phyloP scores from a whole-genome alignment of 1,139 yeast genomes.

The Kodamaea derodonti region DNA sequence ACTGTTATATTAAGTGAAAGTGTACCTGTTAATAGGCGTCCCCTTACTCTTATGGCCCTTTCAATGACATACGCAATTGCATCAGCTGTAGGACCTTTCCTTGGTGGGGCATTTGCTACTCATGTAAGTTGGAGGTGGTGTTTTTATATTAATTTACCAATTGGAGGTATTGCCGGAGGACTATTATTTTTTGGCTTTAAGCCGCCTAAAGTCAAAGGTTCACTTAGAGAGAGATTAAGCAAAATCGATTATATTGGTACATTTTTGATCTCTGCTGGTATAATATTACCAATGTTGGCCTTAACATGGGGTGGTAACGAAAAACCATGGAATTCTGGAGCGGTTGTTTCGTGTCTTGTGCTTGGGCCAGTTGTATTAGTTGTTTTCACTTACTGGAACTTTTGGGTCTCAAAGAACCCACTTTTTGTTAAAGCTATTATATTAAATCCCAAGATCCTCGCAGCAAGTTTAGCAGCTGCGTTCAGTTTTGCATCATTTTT shows the following conservation, averaged over 20 bases:
- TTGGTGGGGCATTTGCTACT: slow-evolving; percentile 62
- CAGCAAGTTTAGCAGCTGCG: slow-evolving; percentile 6
- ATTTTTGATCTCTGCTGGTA: slow-evolving; percentile 34
- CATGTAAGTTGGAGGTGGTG: slow-evolving; percentile 71
- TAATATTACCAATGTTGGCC: slow-evolving; percentile 45
- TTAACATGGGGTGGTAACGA: slow-evolving; percentile 49
- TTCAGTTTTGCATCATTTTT: slow-evolving; percentile 10
- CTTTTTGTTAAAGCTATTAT: slow-evolving; percentile 43
- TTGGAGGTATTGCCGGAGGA: slow-evolving; percentile 19
- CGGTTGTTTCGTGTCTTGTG: slow-evolving; percentile 51
- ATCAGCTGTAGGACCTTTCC: slow-evolving; percentile 57
- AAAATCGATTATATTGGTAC: slow-evolving; percentile 50
- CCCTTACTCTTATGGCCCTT: slow-evolving; percentile 46
- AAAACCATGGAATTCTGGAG: slow-evolving; percentile 50
- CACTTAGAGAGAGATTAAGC: slow-evolving; percentile 35
- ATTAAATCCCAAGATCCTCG: slow-evolving; percentile 3
- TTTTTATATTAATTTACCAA: slow-evolving; percentile 23
- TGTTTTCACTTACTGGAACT: slow-evolving; percentile 47
- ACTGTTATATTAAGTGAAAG: slow-evolving; percentile 57
- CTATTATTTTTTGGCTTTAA: slow-evolving; percentile 34
- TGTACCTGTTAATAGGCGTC: slow-evolving; percentile 56
- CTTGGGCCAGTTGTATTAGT: slow-evolving; percentile 46
- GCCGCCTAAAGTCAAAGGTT: slow-evolving; percentile 50
- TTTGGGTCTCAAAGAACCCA: slow-evolving; percentile 41
- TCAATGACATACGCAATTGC: slow-evolving; percentile 55